Conservation (phyloP, 2,329 filamentous ascomycete genomes). For the Aspergillus transmontanensis region DNA sequence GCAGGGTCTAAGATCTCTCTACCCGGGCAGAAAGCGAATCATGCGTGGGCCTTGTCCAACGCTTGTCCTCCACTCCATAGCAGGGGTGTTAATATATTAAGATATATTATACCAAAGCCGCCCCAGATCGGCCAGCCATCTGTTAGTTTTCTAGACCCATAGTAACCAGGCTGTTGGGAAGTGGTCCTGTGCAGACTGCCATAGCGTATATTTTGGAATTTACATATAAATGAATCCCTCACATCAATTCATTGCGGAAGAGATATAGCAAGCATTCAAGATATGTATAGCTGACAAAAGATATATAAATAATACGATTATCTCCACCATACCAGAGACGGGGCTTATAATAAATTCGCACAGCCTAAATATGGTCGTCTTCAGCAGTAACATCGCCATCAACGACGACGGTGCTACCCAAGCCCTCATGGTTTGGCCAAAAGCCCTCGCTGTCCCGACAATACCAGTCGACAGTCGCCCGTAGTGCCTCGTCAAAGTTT, state of each 20-base stretch:
- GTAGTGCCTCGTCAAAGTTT: slow-evolving; percentile 64
- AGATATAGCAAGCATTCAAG: too few relatives aligned
- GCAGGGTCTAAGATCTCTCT: not conserved
- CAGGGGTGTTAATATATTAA: not conserved
- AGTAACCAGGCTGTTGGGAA: not conserved
- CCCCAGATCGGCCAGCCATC: not conserved
- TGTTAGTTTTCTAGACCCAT: not conserved
- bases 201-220: not conserved
- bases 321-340: too few relatives aligned
- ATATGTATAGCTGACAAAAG: too few relatives aligned
- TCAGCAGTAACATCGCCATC: not conserved
- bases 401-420: not conserved
- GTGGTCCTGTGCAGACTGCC: not conserved
- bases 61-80: not conserved
- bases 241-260: not conserved
- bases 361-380: too few relatives aligned
- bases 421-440: not conserved
- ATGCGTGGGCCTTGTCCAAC: not conserved
- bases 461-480: slow-evolving; percentile 71
- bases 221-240: not conserved
- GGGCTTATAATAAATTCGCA: not conserved
- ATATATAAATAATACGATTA: too few relatives aligned
- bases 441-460: not conserved
- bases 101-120: not conserved
- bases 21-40: not conserved